phyloP scores from a whole-genome alignment of 177 flowering plant genomes.

The Vitis hybrid region DNA sequence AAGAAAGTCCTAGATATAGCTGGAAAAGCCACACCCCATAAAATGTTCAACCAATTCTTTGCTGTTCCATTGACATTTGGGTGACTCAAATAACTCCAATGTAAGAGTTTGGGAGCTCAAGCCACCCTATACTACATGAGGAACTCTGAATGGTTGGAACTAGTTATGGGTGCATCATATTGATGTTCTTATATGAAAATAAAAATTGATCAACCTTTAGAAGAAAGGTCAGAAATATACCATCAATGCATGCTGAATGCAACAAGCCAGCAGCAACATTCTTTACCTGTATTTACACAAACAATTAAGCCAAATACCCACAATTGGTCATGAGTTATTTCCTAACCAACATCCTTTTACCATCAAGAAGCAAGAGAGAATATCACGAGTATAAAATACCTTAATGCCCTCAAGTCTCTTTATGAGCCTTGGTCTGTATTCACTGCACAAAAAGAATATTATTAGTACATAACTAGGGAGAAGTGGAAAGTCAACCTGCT shows the following conservation, averaged over 20 bases:
- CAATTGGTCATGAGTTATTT: neutral
- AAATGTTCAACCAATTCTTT: neutral
- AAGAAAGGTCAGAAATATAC: slow-evolving; percentile 33
- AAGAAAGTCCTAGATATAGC: neutral
- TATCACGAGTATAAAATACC: slow-evolving; percentile 36
- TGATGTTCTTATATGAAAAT: no score
- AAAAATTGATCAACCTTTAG: neutral
- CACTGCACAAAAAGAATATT: slow-evolving; percentile 47
- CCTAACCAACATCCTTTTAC: neutral
- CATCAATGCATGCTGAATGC: slow-evolving; percentile 85
- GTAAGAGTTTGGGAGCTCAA: no score
- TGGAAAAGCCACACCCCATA: neutral
- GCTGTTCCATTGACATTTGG: no score
- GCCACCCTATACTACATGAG: no score
- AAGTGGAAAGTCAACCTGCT: neutral
- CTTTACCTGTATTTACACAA: slow-evolving; percentile 49
- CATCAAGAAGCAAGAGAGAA: slow-evolving; percentile 5
- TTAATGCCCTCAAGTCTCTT: slow-evolving; percentile 67
- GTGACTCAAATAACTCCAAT: no score
- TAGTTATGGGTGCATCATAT: no score
- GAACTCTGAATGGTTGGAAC: no score
- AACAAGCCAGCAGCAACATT: slow-evolving; percentile 81
- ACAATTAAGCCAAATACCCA: slow-evolving; percentile 8
- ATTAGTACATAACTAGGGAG: neutral
- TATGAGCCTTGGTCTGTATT: slow-evolving; percentile 86